A percentile compares a stretch with the other conserved stretches of the same genome.
These are phyloP conservation scores for Viola pubescens DNA, from an alignment of 441 rosid species.

Conservation along the genomic window DNA sequence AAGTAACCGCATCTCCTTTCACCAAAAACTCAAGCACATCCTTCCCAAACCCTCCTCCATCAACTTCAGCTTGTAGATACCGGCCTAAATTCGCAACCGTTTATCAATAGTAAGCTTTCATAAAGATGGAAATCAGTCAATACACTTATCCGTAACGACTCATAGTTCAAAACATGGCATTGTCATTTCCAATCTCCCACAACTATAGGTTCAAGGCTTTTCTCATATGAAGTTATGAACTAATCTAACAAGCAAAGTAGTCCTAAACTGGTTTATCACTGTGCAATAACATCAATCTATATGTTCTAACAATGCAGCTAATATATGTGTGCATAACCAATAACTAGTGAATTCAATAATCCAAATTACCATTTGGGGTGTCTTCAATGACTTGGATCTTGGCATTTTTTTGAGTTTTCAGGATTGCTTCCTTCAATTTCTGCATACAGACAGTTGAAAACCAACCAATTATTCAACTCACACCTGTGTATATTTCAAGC, in stretches of 20 bases:
- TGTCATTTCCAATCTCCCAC: too few relatives aligned
- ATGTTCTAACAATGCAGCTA: background rate
- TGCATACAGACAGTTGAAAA: constrained; percentile 18
- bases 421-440: constrained; percentile 65
- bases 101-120: background rate
- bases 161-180: too few relatives aligned
- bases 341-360: constrained; percentile 2
- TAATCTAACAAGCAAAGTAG: too few relatives aligned
- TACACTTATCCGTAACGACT: background rate
- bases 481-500: background rate
- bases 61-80: constrained; percentile 65
- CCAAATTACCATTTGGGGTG: constrained; percentile 53
- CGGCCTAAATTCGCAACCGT: constrained; percentile 32
- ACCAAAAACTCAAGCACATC: constrained; percentile 78
- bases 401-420: constrained; percentile 61
- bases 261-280: too few relatives aligned
- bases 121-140: background rate
- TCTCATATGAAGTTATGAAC: background rate
- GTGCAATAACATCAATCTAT: too few relatives aligned
- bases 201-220: background rate
- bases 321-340: background rate
- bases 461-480: background rate
- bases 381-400: constrained; percentile 48
- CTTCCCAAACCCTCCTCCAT: constrained; percentile 57
- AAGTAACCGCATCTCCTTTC: constrained; percentile 65